Percentiles rank a stretch among this genome's conserved stretches.
These are phyloP conservation scores for Nissolia schottii DNA, from an alignment of 306 rosid genomes.

Conservation along the genomic window DNA sequence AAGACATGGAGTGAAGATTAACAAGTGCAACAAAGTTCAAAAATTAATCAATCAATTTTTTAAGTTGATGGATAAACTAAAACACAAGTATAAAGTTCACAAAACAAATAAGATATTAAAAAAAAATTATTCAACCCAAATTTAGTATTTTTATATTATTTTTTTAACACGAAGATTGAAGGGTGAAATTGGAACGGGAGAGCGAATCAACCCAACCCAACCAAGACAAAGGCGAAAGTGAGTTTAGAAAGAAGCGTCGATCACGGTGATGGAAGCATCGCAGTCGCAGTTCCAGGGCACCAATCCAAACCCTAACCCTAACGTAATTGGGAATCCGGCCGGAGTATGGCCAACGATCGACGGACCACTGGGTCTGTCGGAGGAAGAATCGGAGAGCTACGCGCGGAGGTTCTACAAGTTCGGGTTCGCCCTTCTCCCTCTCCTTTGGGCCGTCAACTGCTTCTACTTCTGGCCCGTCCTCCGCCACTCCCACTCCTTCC, in stretches of 20 bases:
- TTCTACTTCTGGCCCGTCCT: slow-evolving; percentile 98
- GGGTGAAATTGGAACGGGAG: neutral
- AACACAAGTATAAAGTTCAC: too few relatives aligned
- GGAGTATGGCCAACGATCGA: slow-evolving; percentile 85
- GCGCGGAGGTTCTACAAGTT: slow-evolving; percentile 76
- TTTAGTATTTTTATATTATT: too few relatives aligned
- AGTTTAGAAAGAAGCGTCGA: neutral
- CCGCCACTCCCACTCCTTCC: slow-evolving; percentile 72
- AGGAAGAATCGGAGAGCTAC: slow-evolving; percentile 72
- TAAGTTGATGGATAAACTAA: too few relatives aligned
- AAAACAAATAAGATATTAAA: too few relatives aligned
- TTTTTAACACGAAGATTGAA: neutral
- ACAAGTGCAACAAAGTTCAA: too few relatives aligned
- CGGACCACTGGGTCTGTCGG: slow-evolving; percentile 67
- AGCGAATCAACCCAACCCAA: too few relatives aligned
- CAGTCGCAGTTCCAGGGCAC: slow-evolving; percentile 14
- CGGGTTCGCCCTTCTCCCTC: slow-evolving; percentile 79
- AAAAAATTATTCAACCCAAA: too few relatives aligned
- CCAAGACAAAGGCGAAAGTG: too few relatives aligned
- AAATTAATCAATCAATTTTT: too few relatives aligned
- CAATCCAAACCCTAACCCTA: slow-evolving; percentile 26
- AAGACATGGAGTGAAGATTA: too few relatives aligned
- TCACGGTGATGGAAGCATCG: slow-evolving; percentile 25
- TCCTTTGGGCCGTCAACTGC: slow-evolving; percentile 95
- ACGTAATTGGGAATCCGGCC: slow-evolving; percentile 16